A percentile compares a stretch with the other conserved stretches of the same genome.
These are phyloP conservation scores for Ceratobasidium sp. DNA, from an alignment of 1,284 basidiomycete species.

Conservation along the genomic window DNA sequence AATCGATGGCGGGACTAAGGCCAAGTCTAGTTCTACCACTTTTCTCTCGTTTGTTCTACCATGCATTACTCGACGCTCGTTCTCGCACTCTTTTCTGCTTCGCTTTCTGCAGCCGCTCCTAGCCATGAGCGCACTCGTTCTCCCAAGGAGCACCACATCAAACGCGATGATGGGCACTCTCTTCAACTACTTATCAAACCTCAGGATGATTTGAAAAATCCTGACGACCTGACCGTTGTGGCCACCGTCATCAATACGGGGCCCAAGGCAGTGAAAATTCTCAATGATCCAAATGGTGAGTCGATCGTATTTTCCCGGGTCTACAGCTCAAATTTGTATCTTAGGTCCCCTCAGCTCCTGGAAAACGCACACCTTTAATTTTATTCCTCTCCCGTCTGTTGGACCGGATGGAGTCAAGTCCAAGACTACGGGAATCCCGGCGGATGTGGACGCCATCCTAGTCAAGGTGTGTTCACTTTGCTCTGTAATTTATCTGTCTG, in stretches of 20 bases:
- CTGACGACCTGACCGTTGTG: conserved; percentile 30
- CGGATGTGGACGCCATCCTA: conserved; percentile 18
- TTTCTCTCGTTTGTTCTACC: neutral
- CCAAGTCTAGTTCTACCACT: too few relatives aligned
- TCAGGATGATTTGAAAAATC: conserved; percentile 35
- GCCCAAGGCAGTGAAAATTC: conserved; percentile 17
- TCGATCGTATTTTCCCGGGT: neutral
- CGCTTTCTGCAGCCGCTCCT: conserved; percentile 30
- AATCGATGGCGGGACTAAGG: too few relatives aligned
- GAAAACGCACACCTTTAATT: conserved; percentile 37
- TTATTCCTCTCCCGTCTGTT: conserved; percentile 7
- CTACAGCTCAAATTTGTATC: neutral
- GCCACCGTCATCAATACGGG: conserved; percentile 28
- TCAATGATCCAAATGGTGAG: conserved; percentile 37
- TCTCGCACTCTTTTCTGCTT: conserved; percentile 34
- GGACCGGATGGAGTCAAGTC: conserved; percentile 6
- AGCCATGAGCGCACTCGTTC: conserved; percentile 9
- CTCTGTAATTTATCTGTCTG: neutral
- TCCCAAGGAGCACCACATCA: neutral
- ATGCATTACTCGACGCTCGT: conserved; percentile 33
- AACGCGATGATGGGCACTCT: neutral
- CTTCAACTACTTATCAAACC: conserved; percentile 16
- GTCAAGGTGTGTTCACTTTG: conserved; percentile 17
- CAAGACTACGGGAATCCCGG: neutral
- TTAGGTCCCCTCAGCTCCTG: conserved; percentile 26